Evolutionary conservation across 23 red algal genomes (phyloP), one percentile per base, ranked within the genome.

Genomic region (Pyropia yezoensis): DNA sequence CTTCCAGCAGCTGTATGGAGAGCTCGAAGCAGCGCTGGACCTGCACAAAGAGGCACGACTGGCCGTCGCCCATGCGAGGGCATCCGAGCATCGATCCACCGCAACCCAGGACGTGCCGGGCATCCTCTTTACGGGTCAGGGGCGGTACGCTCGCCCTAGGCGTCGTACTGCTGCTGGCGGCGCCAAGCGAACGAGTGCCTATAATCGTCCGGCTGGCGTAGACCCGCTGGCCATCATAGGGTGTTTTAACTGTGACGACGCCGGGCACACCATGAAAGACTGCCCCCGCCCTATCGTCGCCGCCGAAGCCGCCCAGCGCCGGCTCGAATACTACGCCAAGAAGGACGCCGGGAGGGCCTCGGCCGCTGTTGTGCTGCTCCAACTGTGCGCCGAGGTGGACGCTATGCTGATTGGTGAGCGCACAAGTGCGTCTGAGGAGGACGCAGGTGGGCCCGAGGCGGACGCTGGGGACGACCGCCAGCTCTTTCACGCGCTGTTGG

Each of bases 1-100:
- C 32, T 74, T 28, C 6, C 22, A 74, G 24, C 21, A 61, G 69
- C 54, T 74, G 22, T 74, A 74, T 59, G 50, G 52, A 18, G 69
- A 74, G 69, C 22, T 74, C 52, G 51, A 74, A 25, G 1, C 54
- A 17, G 20, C 23, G 1, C 0, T 61, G 14, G 52, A 61, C 13
- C 57, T n/a, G n/a, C n/a, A n/a, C n/a, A n/a, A n/a, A n/a, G n/a
- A n/a, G n/a, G n/a, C n/a, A n/a, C n/a, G n/a, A n/a, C n/a, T n/a
- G n/a, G n/a, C n/a, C n/a, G n/a, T n/a, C n/a, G 62, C 2, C 24
- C n/a, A 33, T 13, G 62, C 49, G 25, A 14, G 14, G 2, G 25
- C 21, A 69, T 52, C 49, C 65, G 33, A 3, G 3, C 17, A 18
- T n/a, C 33, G 53, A 3, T 16, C 17, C 17, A 15, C 33, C 17